These are phyloP conservation scores for Epichloe gansuensis DNA, from an alignment of 2,329 filamentous ascomycete species.

Conservation along the genomic window DNA sequence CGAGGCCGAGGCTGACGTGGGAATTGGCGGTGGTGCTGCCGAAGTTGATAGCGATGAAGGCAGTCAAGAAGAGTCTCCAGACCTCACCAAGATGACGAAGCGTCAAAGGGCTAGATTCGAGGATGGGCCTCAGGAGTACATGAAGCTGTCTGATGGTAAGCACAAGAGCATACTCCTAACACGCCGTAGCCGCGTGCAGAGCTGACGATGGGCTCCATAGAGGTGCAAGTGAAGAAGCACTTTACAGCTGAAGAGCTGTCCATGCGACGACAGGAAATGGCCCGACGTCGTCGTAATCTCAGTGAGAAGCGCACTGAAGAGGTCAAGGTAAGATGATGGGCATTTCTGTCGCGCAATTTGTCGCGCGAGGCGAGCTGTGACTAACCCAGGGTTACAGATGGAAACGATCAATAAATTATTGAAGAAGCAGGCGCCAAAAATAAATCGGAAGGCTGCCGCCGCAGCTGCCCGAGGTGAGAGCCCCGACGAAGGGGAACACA, in stretches of 20 bases:
- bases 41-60: conserved; percentile 31
- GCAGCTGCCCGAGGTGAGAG: conserved; percentile 32
- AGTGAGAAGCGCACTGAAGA: conserved; percentile 53
- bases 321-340: conserved; percentile 37
- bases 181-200: not conserved
- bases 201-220: conserved; percentile 21
- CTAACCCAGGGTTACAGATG: conserved; percentile 39
- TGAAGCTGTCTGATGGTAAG: conserved; percentile 49
- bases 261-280: conserved; percentile 51
- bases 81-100: conserved; percentile 48
- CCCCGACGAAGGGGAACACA: conserved; percentile 33
- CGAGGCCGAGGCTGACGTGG: conserved; percentile 24
- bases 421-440: conserved; percentile 73
- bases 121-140: conserved; percentile 38
- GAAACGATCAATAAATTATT: conserved; percentile 85
- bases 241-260: conserved; percentile 50
- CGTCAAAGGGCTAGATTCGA: conserved; percentile 47
- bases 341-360: not conserved
- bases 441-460: conserved; percentile 38
- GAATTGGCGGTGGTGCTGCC: conserved; percentile 23
- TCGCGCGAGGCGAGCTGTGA: not conserved
- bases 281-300: conserved; percentile 46
- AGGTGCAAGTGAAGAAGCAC: conserved; percentile 50
- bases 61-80: conserved; percentile 37
- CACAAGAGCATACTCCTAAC: not conserved